Evolutionary conservation across 2,329 filamentous ascomycete species (phyloP).

Genomic region (Ciborinia camelliae): DNA sequence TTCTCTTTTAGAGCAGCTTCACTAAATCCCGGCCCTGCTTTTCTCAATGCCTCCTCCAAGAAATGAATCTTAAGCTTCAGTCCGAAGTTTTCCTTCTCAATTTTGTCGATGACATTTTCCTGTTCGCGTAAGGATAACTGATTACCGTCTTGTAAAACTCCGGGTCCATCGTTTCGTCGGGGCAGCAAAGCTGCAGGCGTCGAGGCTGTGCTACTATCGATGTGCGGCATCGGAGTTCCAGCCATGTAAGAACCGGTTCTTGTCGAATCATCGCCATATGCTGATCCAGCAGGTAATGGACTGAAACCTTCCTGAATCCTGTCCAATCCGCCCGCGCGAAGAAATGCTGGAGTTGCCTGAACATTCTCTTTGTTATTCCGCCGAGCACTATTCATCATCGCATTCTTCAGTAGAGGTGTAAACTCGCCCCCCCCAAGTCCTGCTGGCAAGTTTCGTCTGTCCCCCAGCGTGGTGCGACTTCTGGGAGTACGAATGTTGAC

Average conservation of each 20-base stretch:
- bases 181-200: slow-evolving; percentile 74
- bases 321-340: slow-evolving; percentile 55
- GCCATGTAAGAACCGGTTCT: slow-evolving; percentile 61
- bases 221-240: slow-evolving; percentile 71
- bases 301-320: slow-evolving; percentile 70
- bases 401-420: slow-evolving; percentile 84
- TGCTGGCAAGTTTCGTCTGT: slow-evolving; percentile 67
- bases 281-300: slow-evolving; percentile 67
- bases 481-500: slow-evolving; percentile 69
- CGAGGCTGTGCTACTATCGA: slow-evolving; percentile 72
- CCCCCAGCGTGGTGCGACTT: slow-evolving; percentile 63
- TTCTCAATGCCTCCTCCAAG: slow-evolving; percentile 83
- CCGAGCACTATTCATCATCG: slow-evolving; percentile 68
- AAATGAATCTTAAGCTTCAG: slow-evolving; percentile 97
- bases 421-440: slow-evolving; percentile 71
- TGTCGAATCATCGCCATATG: slow-evolving; percentile 56
- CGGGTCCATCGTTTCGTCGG: slow-evolving; percentile 59
- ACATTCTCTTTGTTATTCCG: slow-evolving; percentile 60
- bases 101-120: slow-evolving; percentile 90
- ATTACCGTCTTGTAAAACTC: slow-evolving; percentile 78
- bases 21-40: slow-evolving; percentile 84
- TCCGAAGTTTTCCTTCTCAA: slow-evolving; percentile 98
- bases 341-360: slow-evolving; percentile 65
- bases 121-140: slow-evolving; percentile 90
- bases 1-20: slow-evolving; percentile 90